Percentiles rank a stretch among this genome's conserved stretches.
Conservation (phyloP, 345 rosid genomes). For the Dimocarpus longan region DNA sequence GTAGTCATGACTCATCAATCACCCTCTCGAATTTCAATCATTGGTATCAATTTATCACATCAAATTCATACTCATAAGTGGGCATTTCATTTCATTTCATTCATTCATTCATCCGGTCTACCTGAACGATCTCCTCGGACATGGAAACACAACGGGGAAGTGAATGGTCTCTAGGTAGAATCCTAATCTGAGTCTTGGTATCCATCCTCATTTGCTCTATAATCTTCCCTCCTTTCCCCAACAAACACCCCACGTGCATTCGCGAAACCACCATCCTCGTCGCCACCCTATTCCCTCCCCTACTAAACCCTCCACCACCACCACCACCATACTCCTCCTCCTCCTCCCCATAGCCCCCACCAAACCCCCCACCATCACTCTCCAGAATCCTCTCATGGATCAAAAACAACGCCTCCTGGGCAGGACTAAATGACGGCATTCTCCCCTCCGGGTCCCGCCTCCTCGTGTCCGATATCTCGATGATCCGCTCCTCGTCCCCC, state of each 20-base stretch:
- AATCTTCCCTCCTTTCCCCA: constrained; percentile 98
- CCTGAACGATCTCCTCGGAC: constrained; percentile 98
- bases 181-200: constrained; percentile 98
- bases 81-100: neutral
- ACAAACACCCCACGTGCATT: constrained; percentile 92
- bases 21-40: too few relatives aligned
- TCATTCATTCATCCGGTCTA: constrained; percentile 20
- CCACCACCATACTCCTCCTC: constrained; percentile 63
- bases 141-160: constrained; percentile 86
- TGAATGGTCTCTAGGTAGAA: constrained; percentile 86
- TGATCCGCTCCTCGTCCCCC: constrained; percentile 91
- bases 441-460: constrained; percentile 94
- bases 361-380: constrained; percentile 57
- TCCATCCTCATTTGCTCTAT: constrained; percentile 99
- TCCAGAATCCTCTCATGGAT: constrained; percentile 90
- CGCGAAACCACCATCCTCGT: constrained; percentile 92
- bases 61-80: too few relatives aligned
- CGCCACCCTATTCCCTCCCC: constrained; percentile 63
- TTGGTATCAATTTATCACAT: too few relatives aligned
- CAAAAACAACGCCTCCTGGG: constrained; percentile 87
- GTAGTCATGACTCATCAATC: neutral
- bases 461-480: constrained; percentile 92
- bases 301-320: constrained; percentile 31
- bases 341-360: constrained; percentile 41
- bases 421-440: constrained; percentile 90